These are phyloP conservation scores for Brassica napus DNA, from an alignment of 345 rosid species.

Conservation along the genomic window Da-Ae NC_063452.1:56958501-56959000, in stretches of 20 bases:
- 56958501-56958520: neutral
- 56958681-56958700: conserved; percentile 19
- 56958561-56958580: neutral
- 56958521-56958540: neutral
- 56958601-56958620: conserved; percentile 32
- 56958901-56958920: conserved; percentile 37
- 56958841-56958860: conserved; percentile 39
- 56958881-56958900: conserved; percentile 46
- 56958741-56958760: conserved; percentile 38
- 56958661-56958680: conserved; percentile 11
- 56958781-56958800: conserved; percentile 1
- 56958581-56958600: neutral
- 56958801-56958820: conserved; percentile 20
- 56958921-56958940: neutral
- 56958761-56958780: conserved; percentile 33
- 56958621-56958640: neutral
- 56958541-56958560: neutral
- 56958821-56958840: neutral
- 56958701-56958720: conserved; percentile 30
- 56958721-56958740: conserved; percentile 23
- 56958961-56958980: neutral
- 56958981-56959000: neutral
- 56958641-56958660: neutral
- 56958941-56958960: neutral
- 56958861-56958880: conserved; percentile 42